These are phyloP conservation scores for Phytophthora crassamura DNA, from an alignment of 352 stramenopile species.

Conservation along the genomic window DNA sequence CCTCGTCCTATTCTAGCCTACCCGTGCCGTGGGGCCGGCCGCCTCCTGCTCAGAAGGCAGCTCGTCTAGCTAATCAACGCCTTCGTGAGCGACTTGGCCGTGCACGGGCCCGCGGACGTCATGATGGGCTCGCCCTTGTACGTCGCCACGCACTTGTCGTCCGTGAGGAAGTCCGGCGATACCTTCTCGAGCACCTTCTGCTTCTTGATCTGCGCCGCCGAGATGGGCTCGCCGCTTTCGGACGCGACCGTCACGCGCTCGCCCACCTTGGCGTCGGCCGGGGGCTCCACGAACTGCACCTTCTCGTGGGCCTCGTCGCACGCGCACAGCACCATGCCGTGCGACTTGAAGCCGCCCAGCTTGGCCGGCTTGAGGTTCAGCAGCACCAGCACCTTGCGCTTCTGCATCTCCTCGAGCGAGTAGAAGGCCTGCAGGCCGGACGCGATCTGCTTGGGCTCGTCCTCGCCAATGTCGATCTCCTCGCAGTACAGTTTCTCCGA, in stretches of 20 bases:
- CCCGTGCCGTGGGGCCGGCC: conserved; percentile 3
- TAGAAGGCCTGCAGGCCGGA: conserved; percentile 97
- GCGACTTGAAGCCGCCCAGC: conserved; percentile 96
- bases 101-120: conserved; percentile 71
- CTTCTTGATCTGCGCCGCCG: conserved; percentile 87
- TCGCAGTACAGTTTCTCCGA: conserved; percentile 98
- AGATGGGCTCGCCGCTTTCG: conserved; percentile 75
- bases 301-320: conserved; percentile 87
- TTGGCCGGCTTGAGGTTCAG: conserved; percentile 99
- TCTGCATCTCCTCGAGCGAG: conserved; percentile 95
- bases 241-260: conserved; percentile 92
- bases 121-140: conserved; percentile 84
- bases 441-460: conserved; percentile 93
- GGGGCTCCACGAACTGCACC: conserved; percentile 96
- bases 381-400: conserved; percentile 95
- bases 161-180: conserved; percentile 67
- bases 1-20: conserved; percentile 5
- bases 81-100: conserved; percentile 64
- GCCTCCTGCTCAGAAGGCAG: not conserved
- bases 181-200: conserved; percentile 89
- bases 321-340: conserved; percentile 98
- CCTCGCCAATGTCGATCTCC: conserved; percentile 98
- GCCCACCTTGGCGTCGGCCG: conserved; percentile 90
- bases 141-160: conserved; percentile 71
- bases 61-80: conserved; percentile 74